phyloP scores from a whole-genome alignment of 257 asterid species.

The Echites panduratus region DNA sequence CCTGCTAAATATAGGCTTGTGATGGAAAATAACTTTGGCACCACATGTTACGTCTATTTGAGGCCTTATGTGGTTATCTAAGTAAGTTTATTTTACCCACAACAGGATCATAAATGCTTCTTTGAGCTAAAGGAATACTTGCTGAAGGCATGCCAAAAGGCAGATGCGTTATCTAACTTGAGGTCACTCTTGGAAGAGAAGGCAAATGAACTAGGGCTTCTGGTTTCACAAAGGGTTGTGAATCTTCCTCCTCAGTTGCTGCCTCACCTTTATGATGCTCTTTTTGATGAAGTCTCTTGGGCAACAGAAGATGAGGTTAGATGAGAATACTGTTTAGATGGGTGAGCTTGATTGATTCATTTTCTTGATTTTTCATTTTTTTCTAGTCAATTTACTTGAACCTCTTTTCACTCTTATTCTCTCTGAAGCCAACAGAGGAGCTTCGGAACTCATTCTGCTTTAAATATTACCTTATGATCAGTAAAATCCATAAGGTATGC shows the following conservation, averaged over 20 bases:
- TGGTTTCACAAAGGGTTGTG: slow-evolving; percentile 77
- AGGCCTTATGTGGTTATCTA: background rate
- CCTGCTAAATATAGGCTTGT: background rate
- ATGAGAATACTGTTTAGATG: slow-evolving; percentile 12
- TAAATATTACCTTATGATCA: slow-evolving; percentile 59
- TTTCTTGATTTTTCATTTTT: background rate
- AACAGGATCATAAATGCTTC: slow-evolving; percentile 10
- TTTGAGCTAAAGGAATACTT: slow-evolving; percentile 6
- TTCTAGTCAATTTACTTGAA: slow-evolving; percentile 8
- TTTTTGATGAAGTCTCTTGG: slow-evolving; percentile 89
- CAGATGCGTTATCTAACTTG: slow-evolving; percentile 34
- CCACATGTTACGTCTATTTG: background rate
- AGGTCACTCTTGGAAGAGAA: slow-evolving; percentile 40
- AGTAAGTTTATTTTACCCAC: slow-evolving; percentile 4
- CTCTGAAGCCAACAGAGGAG: slow-evolving; percentile 66
- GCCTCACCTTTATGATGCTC: slow-evolving; percentile 85
- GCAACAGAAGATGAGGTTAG: slow-evolving; percentile 96
- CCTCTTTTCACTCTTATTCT: slow-evolving; percentile 17
- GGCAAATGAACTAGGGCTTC: slow-evolving; percentile 54
- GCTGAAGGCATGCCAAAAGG: slow-evolving; percentile 39
- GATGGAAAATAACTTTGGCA: background rate
- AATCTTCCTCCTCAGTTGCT: slow-evolving; percentile 94
- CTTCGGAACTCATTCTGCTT: slow-evolving; percentile 64
- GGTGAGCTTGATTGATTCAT: slow-evolving; percentile 12
- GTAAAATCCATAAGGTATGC: slow-evolving; percentile 77